Evolutionary conservation across 176 grass and related monocot genomes (phyloP), one percentile per base, ranked within the genome.

Genomic region (Calamus simplicifolius): DNA sequence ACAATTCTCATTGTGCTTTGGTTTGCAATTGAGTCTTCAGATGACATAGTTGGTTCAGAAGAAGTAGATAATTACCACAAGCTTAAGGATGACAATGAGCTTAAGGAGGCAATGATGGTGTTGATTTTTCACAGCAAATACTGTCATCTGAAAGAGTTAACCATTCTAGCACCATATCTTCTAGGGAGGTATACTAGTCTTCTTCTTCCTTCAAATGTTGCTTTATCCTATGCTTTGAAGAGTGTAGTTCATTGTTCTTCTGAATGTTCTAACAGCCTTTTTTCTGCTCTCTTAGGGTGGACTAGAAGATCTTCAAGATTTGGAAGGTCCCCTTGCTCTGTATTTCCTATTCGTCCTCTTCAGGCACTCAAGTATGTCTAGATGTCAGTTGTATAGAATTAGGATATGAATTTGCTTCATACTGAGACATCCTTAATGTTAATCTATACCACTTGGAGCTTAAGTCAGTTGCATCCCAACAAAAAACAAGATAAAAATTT

Each of bases 321-420:
- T 89, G 69, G 75, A 83, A 63, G 70, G 71, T 75, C 72, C 80
- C 54, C 78, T 98, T 38, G 59, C 76, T 88, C 93, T 54, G 83
- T 81, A 28, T 98, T 98, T 79, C 66, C 82, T 69, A 85, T 69
- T 63, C 70, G 19, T 15, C 84, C 87, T 77, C 87, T 98, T 55
- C 73, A 98, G 69, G 93, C 87, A 70, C 78, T 98, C 49, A 92
- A 92, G 93, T 98, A 81, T 70, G 74, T 69, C 13, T 66, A 49
- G 17, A 57, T 73, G 12, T 28, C 8, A 35, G 16, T 59, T 70
- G 64, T 16, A 17, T 50, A 67, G 18, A 49, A 3, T 56, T 3
- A 52, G 16, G 59, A 58, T 27, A 70, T 74, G 27, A 61, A 56
- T 21, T 54, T 19, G 23, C 16, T 50, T 61, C 35, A 35, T 59